Evolutionary conservation across 2,329 filamentous ascomycete species (phyloP), one percentile per base, ranked within the genome.

Genomic region (Sarocladium oryzae): DNA sequence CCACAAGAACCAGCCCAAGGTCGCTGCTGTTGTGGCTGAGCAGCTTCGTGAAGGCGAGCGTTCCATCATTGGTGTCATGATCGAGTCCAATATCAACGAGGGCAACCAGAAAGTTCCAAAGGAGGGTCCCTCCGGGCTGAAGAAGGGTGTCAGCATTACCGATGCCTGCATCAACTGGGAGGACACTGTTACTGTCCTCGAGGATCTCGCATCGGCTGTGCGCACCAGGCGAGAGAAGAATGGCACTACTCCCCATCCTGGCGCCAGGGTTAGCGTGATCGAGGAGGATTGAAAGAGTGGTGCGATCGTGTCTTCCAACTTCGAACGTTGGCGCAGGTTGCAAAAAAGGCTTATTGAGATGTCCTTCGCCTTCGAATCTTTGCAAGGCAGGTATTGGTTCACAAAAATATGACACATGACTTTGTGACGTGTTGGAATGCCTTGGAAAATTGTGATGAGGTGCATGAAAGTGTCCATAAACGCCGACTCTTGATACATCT

Each of bases 151-250:
- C 63, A 92, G 86, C 69, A 96, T 96, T 71, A 96, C 91, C 1
- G 91, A 96, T 68, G 92, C 91, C 52, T 99, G 92, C 74, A 96
- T 99, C 65, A 77, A 88, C 76, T 96, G 92, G 92, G 88, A 95
- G 13, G 78, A 76, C 50, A 96, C 91, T 1, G 82, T 93, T 37
- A 73, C 79, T 1, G 88, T 93, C 1, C 78, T 97, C 21, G 87
- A 96, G 69, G 80, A 92, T 60, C 79, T 97, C 26, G 91, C 93
- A 5, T 82, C 83, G n/a, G 88, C 89, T 32, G 86, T 97, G 50
- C 81, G 88, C 49, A 79, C 81, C 56, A 82, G 92, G 60, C 82
- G 93, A 61, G 74, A 81, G 60, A 52, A 71, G 37, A 75, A 72
- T 59, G 67, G 66, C 33, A 69, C 66, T 51, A 60, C 64, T 7